phyloP scores from a whole-genome alignment of 495 filamentous ascomycete species.

The Lasiosphaeriaceae sp. region DNA sequence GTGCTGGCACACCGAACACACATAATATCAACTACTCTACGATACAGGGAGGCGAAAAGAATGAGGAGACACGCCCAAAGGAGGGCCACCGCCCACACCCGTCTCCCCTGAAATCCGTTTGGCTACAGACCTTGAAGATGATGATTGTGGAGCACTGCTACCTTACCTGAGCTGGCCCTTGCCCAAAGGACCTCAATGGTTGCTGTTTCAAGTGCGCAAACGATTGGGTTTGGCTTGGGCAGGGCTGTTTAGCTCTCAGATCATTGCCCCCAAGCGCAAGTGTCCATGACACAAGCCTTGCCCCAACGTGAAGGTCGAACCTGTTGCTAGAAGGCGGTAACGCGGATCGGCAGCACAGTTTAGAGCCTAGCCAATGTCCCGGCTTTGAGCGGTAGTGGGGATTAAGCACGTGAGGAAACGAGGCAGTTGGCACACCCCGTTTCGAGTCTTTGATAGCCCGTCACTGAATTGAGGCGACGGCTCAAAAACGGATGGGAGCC shows the following conservation, averaged over 20 bases:
- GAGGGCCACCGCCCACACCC: background rate
- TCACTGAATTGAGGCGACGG: background rate
- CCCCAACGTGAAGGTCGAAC: conserved; percentile 6
- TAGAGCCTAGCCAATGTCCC: background rate
- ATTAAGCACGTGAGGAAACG: background rate
- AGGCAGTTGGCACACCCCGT: too few relatives aligned
- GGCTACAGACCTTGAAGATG: background rate
- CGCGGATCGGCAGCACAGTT: background rate
- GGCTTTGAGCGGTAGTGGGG: background rate
- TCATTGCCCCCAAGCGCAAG: conserved; percentile 20
- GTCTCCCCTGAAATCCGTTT: background rate
- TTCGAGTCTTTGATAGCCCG: too few relatives aligned
- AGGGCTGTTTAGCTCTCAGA: conserved; percentile 11
- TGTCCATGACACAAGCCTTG: conserved; percentile 10
- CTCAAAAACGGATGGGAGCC: too few relatives aligned
- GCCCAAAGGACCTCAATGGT: background rate
- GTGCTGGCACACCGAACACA: background rate
- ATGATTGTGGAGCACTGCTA: background rate
- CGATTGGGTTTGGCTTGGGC: conserved; percentile 7
- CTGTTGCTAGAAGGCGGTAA: conserved; percentile 3
- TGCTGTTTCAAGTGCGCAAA: conserved; percentile 8
- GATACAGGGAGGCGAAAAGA: background rate
- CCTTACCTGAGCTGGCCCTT: background rate
- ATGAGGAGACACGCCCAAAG: background rate
- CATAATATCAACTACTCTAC: background rate